Conservation (phyloP, 768 basidiomycete species). For the Amanita thiersii region DNA sequence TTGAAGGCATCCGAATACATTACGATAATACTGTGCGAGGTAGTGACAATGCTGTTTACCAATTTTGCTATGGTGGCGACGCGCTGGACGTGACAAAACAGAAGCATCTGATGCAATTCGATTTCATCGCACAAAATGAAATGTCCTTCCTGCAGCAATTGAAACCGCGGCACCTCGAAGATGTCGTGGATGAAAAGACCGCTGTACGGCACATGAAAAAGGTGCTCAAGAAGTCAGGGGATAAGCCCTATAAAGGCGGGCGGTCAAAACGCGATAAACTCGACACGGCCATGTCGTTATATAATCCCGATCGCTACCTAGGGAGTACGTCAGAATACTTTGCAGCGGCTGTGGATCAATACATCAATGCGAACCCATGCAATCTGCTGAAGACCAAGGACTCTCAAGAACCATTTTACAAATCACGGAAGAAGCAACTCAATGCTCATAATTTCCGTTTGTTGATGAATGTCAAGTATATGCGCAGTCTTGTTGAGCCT, state of each 20-base stretch:
- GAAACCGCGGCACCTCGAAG: slow-evolving; percentile 48
- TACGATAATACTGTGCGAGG: slow-evolving; percentile 98
- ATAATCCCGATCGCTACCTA: slow-evolving; percentile 70
- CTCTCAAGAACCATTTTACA: slow-evolving; percentile 20
- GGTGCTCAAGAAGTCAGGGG: slow-evolving; percentile 64
- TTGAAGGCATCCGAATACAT: slow-evolving; percentile 93
- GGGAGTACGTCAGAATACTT: slow-evolving; percentile 93
- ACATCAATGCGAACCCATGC: slow-evolving; percentile 68
- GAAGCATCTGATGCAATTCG: slow-evolving; percentile 90
- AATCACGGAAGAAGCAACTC: slow-evolving; percentile 38
- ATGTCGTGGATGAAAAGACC: slow-evolving; percentile 54
- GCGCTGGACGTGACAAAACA: slow-evolving; percentile 95
- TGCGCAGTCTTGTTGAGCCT: slow-evolving; percentile 90
- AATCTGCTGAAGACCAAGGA: slow-evolving; percentile 31
- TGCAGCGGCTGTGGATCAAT: slow-evolving; percentile 70
- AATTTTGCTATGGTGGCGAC: slow-evolving; percentile 97
- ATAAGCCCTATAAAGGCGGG: slow-evolving; percentile 29
- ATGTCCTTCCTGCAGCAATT: slow-evolving; percentile 68
- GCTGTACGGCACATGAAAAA: slow-evolving; percentile 84
- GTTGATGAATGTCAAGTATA: slow-evolving; percentile 88
- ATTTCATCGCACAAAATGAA: slow-evolving; percentile 87
- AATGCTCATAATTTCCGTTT: slow-evolving; percentile 57
- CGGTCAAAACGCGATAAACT: slow-evolving; percentile 50
- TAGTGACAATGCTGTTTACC: slow-evolving; percentile 86
- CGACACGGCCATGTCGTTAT: slow-evolving; percentile 67